phyloP scores from a whole-genome alignment of 495 filamentous ascomycete genomes.

The Aspergillus panamensis region DNA sequence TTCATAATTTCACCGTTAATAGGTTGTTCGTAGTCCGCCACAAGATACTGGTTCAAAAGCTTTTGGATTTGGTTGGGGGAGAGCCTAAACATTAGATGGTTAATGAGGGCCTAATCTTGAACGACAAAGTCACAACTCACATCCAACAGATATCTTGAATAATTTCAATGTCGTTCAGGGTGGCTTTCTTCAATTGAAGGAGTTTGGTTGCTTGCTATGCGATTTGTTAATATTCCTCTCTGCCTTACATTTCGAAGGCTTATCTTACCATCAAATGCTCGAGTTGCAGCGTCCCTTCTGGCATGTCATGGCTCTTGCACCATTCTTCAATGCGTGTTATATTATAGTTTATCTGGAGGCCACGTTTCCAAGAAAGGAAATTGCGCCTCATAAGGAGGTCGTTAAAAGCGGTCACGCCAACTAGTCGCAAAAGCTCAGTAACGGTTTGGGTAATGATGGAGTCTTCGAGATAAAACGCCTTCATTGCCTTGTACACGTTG shows the following conservation, averaged over 20 bases:
- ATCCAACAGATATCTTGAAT: conserved; percentile 99
- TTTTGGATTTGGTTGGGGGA: conserved; percentile 99
- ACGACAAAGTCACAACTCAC: conserved; percentile 47
- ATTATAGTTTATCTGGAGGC: conserved; percentile 99
- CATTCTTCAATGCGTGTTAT: conserved; percentile 99
- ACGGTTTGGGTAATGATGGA: conserved; percentile 92
- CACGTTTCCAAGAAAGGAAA: conserved; percentile 99
- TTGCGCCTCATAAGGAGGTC: conserved; percentile 96
- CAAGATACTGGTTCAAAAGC: conserved; percentile 95
- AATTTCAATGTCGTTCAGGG: conserved; percentile 98
- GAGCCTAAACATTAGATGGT: conserved; percentile 53
- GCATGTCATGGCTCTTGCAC: conserved; percentile 99
- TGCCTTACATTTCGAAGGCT: background rate
- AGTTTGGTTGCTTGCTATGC: conserved; percentile 94
- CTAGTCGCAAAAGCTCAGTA: conserved; percentile 87
- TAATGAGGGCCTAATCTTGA: background rate
- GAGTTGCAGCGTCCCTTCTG: conserved; percentile 92
- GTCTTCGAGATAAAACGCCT: conserved; percentile 94
- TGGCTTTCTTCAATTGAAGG: conserved; percentile 97
- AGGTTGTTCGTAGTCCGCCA: conserved; percentile 98
- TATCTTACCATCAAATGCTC: conserved; percentile 90
- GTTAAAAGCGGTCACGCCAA: conserved; percentile 98
- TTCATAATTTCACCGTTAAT: conserved; percentile 99
- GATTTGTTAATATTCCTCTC: conserved; percentile 26
- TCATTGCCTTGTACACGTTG: conserved; percentile 97